Percentiles rank a stretch among this genome's conserved stretches.
These are phyloP conservation scores for Grammothele lineata DNA, from an alignment of 768 basidiomycete genomes.

Conservation along the genomic window DNA sequence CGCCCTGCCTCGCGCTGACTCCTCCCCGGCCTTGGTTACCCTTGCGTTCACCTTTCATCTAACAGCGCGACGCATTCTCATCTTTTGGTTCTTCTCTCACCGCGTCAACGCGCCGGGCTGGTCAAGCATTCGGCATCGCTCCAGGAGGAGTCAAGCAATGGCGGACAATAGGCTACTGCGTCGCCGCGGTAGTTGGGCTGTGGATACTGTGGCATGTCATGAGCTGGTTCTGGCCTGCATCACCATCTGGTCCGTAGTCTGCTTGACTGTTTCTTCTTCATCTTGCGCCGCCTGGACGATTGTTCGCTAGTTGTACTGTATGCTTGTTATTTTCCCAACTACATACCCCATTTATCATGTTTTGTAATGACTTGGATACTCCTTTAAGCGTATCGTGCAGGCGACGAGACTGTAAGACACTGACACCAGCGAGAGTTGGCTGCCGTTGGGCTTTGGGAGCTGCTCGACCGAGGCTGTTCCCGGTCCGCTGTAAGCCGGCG, in stretches of 20 bases:
- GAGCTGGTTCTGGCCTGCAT: constrained; percentile 22
- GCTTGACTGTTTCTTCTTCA: not conserved
- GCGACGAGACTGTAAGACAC: too few species aligned
- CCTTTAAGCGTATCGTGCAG: too few species aligned
- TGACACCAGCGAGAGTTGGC: too few species aligned
- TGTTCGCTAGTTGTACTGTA: not conserved
- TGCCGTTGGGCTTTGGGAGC: too few species aligned
- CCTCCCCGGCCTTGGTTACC: not conserved
- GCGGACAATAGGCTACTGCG: constrained; percentile 60
- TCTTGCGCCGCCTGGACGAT: not conserved
- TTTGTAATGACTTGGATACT: too few species aligned
- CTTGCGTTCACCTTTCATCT: not conserved
- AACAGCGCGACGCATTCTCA: constrained; percentile 61
- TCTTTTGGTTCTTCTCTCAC: constrained; percentile 59
- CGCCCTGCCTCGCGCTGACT: not conserved
- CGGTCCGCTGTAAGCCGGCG: too few species aligned
- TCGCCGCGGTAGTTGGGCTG: constrained; percentile 44
- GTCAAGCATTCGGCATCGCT: constrained; percentile 70
- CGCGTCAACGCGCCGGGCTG: constrained; percentile 65
- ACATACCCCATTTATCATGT: too few species aligned
- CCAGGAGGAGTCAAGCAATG: constrained; percentile 64
- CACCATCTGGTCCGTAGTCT: constrained; percentile 1
- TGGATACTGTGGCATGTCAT: constrained; percentile 24
- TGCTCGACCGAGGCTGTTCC: too few species aligned
- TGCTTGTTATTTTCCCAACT: too few species aligned